Evolutionary conservation across 75 land plant species (phyloP), one percentile per base, ranked within the genome.

Genomic region (Selaginella moellendorffii): DNA sequence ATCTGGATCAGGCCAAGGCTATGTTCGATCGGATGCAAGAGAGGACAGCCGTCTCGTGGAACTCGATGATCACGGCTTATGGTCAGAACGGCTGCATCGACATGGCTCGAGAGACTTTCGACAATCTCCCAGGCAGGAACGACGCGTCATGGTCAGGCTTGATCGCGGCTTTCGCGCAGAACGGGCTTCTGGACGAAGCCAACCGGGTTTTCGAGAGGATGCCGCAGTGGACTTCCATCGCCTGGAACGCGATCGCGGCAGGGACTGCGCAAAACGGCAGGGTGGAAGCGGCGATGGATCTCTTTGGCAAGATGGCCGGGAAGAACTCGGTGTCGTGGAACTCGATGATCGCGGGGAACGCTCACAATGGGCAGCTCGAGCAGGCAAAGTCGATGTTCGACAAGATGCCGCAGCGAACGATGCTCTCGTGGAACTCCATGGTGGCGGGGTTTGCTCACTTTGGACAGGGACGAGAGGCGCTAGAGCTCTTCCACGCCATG

Each of bases 31-130:
- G 24, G 24, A 56, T 56, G 21, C 59, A 5, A 2, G 59, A 56
- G 24, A 21, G 9, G n/a, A 25, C 21, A 2, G n/a, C 24, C 5
- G 24, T 56, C 19, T 56, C 59, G n/a, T 56, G 59, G 59, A 56
- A 56, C 59, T 8, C n/a, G 9, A 56, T 56, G 59, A 21, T 56
- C 59, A 56, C 59, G 5, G 59, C 59, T 9, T 56, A 56, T 56
- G 59, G 17, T 19, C 59, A 56, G 59, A 19, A 56, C 23, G 59
- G 59, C n/a, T n/a, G n/a, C n/a, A 19, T 56, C 9, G 8, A 19
- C 8, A 5, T 8, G 59, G 8, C 59, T 8, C 2, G 19, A 21
- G 2, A 9, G 5, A 21, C 24, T 8, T 56, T 56, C 24, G 24
- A 21, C 21, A 25, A 21, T 8, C 5, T 56, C 9, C 59, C 59